Conservation (phyloP, 352 stramenopile species). For the Phytophthora cactorum region DNA sequence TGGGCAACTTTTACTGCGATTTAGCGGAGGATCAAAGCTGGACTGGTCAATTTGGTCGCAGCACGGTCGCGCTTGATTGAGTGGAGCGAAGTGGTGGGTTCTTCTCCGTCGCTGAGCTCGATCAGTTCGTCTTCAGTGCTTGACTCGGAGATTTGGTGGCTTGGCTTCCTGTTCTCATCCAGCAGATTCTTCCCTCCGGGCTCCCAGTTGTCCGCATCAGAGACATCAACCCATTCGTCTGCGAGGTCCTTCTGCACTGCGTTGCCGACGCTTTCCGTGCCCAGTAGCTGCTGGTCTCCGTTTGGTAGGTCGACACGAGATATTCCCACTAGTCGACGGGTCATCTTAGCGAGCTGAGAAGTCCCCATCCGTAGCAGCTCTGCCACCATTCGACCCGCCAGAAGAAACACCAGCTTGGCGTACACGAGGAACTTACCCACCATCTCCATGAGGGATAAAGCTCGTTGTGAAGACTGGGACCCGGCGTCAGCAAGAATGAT, state of each 20-base stretch:
- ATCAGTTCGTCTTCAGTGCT: conserved; percentile 43
- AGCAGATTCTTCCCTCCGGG: conserved; percentile 29
- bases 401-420: conserved; percentile 21
- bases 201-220: conserved; percentile 31
- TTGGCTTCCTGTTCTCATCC: conserved; percentile 10
- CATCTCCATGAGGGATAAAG: conserved; percentile 27
- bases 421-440: conserved; percentile 36
- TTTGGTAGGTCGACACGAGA: conserved; percentile 20
- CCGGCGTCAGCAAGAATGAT: conserved; percentile 10
- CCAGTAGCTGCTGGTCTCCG: conserved; percentile 20
- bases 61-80: conserved; percentile 4
- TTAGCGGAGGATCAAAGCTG: not conserved
- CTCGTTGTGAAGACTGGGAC: conserved; percentile 23
- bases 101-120: conserved; percentile 52
- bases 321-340: conserved; percentile 9
- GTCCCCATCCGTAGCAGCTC: conserved; percentile 25
- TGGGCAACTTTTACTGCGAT: not conserved
- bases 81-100: conserved; percentile 16
- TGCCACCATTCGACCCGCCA: conserved; percentile 13
- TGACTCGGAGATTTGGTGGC: conserved; percentile 1
- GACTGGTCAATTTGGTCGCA: not conserved
- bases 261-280: conserved; percentile 13
- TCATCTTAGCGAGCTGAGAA: conserved; percentile 1
- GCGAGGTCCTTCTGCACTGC: conserved; percentile 11
- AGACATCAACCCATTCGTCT: conserved; percentile 9